Conservation (phyloP, 2,329 filamentous ascomycete genomes). For the Microsporum audouinii region DNA sequence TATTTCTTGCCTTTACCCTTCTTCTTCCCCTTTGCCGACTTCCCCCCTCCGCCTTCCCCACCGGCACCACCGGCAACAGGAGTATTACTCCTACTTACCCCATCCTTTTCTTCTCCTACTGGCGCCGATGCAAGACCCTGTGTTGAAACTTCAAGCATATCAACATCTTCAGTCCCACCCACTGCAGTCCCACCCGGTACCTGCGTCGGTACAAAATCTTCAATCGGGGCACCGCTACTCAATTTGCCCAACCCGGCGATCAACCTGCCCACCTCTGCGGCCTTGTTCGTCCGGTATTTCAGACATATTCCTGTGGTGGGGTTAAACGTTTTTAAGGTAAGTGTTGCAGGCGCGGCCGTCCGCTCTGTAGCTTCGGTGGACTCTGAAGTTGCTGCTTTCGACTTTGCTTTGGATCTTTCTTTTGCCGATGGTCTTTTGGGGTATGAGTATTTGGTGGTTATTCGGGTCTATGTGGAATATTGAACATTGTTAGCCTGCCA, state of each 20-base stretch:
- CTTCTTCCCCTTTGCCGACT: constrained; percentile 62
- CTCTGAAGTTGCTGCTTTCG: constrained; percentile 23
- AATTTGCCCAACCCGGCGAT: constrained; percentile 65
- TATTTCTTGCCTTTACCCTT: constrained; percentile 64
- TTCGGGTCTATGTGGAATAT: constrained; percentile 53
- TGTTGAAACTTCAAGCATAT: constrained; percentile 28
- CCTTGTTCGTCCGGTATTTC: constrained; percentile 86
- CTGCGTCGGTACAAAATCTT: constrained; percentile 19
- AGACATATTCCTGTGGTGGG: constrained; percentile 67
- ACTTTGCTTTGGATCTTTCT: constrained; percentile 19
- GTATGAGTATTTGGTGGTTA: constrained; percentile 87
- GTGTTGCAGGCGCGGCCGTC: constrained; percentile 49
- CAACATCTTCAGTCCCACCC: constrained; percentile 25
- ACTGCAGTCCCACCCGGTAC: constrained; percentile 27
- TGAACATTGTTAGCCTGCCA: neutral
- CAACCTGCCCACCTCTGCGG: constrained; percentile 75
- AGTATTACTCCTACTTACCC: constrained; percentile 26
- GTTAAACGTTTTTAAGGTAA: constrained; percentile 84
- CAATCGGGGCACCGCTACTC: constrained; percentile 50
- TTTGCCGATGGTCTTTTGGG: constrained; percentile 24
- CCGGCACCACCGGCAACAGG: constrained; percentile 41
- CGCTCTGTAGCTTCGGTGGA: constrained; percentile 23
- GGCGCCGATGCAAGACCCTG: constrained; percentile 5
- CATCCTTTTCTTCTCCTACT: constrained; percentile 21
- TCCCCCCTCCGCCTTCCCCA: constrained; percentile 56